Conservation (phyloP, 495 filamentous ascomycete genomes). For the Emericellopsis terricola region DNA sequence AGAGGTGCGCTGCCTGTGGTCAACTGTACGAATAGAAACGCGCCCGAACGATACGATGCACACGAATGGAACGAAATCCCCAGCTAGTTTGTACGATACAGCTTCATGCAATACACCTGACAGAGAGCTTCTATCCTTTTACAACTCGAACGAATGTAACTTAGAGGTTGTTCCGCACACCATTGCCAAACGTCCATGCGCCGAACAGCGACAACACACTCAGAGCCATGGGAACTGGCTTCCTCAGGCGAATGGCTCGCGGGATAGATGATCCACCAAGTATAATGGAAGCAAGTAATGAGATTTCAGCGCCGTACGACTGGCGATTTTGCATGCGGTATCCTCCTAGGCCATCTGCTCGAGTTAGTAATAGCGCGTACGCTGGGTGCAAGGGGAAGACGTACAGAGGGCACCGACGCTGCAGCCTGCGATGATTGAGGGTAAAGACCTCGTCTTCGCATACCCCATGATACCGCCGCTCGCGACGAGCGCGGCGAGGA, state of each 20-base stretch:
- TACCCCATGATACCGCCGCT: conserved; percentile 77
- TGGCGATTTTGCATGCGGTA: conserved; percentile 46
- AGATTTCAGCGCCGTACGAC: conserved; percentile 56
- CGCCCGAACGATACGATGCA: too few relatives aligned
- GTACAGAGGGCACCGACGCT: conserved; percentile 50
- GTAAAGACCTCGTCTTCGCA: conserved; percentile 59
- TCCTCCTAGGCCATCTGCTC: conserved; percentile 44
- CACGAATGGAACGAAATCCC: too few relatives aligned
- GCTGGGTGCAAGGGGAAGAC: conserved; percentile 6
- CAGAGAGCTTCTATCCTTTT: background rate
- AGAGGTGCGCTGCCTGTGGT: background rate
- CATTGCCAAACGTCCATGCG: conserved; percentile 40
- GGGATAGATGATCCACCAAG: conserved; percentile 71
- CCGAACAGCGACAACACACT: conserved; percentile 45
- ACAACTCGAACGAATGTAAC: background rate
- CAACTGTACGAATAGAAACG: background rate
- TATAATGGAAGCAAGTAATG: conserved; percentile 61
- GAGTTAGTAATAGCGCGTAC: background rate
- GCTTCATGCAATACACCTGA: conserved; percentile 1
- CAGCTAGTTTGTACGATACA: too few relatives aligned
- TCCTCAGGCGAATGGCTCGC: conserved; percentile 58
- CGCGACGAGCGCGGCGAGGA: conserved; percentile 69
- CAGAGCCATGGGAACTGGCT: conserved; percentile 59
- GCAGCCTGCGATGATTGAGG: conserved; percentile 66
- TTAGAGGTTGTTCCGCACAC: conserved; percentile 21